Percentiles rank a stretch among this genome's conserved stretches.
Evolutionary conservation across 306 rosid species (phyloP).

Genomic region (Vigna angularis): DNA sequence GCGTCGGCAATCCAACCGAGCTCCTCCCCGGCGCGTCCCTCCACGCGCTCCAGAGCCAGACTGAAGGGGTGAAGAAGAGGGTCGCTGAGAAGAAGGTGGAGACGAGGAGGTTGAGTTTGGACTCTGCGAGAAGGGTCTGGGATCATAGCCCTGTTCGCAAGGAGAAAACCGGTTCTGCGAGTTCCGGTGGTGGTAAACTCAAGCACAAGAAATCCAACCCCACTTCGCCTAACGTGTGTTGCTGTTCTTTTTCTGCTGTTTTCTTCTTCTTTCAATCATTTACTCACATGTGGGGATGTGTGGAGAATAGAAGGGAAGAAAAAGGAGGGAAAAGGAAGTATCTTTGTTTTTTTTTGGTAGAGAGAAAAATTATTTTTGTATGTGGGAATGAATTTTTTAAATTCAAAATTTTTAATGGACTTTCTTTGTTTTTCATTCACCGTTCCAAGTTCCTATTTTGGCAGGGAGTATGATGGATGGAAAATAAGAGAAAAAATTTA

Average conservation of each 20-base stretch:
- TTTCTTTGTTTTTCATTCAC: not conserved
- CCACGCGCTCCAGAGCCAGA: no score
- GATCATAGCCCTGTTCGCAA: conserved; percentile 41
- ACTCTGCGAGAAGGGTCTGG: conserved; percentile 71
- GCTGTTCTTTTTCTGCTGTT: not conserved
- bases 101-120: conserved; percentile 74
- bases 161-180: not conserved
- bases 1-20: conserved; percentile 68
- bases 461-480: not conserved
- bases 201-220: conserved; percentile 46
- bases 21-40: conserved; percentile 56
- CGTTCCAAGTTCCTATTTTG: not conserved
- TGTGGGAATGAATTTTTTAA: not conserved
- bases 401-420: not conserved
- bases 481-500: not conserved
- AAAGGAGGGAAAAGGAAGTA: not conserved
- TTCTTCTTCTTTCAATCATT: not conserved
- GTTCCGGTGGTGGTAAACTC: conserved; percentile 11
- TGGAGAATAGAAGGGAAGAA: not conserved
- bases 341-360: not conserved
- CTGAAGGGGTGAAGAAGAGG: conserved; percentile 4
- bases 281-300: not conserved
- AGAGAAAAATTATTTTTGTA: not conserved
- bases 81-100: conserved; percentile 14
- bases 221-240: conserved; percentile 46